Evolutionary conservation across 2,329 filamentous ascomycete genomes (phyloP), one percentile per base, ranked within the genome.

Genomic region (Paraconiothyrium brasiliense): DNA sequence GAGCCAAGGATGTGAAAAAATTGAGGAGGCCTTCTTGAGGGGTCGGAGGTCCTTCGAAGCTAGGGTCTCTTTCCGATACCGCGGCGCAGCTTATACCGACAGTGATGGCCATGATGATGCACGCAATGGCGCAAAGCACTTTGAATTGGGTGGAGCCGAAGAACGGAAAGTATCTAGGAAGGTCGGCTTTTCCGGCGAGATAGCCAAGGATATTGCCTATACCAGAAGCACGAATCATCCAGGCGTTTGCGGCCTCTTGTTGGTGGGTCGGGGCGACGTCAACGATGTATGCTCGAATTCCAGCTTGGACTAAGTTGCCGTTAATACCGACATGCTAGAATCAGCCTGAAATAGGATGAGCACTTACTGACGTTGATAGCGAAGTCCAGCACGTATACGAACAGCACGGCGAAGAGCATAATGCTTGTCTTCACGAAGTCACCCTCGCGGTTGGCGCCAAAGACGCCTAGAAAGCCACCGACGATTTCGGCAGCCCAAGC

Each of bases 261-360:
- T 98, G 94, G 73, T 97, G 94, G 1, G 92, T 88, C 0, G 95
- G 95, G 0, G 92, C 92, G 72, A 93, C 94, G 75, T 98, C 94
- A 27, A 97, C 92, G 58, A 98, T 97, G 76, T 96, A 97, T 27
- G 94, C 93, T 67, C 94, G 87, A 72, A 97, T 92, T 4, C 89
- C 92, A 52, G 95, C 94, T 85, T 98, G 94, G 37, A 98, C 92
- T 86, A 66, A n/a, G 2, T 2, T 61, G 6, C 66, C 6, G 14
- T 39, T 49, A 55, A 60, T 5, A 65, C 27, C 20, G 13, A 10
- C 9, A 20, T 27, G 55, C n/a, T 46, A 30, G 34, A 24, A 22
- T 13, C 3, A 14, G 39, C 8, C 5, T 11, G 14, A 11, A 14
- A 49, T 34, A 34, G 10, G 2, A 13, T 4, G 20, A 34, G 14